Evolutionary conservation across 2,329 filamentous ascomycete species (phyloP).

Genomic region (Venturia aucupariae): DNA sequence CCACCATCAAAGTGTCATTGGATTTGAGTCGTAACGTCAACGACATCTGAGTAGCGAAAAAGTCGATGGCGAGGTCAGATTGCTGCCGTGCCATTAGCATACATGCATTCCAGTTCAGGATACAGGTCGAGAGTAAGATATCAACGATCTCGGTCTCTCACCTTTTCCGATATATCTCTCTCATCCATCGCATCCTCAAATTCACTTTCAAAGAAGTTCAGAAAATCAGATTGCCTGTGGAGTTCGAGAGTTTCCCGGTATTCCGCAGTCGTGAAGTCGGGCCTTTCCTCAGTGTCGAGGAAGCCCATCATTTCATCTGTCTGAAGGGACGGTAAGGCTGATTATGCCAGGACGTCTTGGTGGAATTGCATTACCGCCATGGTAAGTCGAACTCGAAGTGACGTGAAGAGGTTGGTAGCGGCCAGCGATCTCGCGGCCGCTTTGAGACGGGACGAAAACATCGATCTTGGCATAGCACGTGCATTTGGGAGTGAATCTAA

Average conservation of each 20-base stretch:
- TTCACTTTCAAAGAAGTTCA: not conserved
- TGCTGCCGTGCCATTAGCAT: too few relatives aligned
- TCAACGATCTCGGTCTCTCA: not conserved
- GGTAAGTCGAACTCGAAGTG: not conserved
- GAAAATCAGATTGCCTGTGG: not conserved
- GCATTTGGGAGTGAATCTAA: too few relatives aligned
- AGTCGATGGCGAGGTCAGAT: not conserved
- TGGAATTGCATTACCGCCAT: not conserved
- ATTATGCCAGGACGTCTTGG: not conserved
- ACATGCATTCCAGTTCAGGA: not conserved
- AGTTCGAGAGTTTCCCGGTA: not conserved
- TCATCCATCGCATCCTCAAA: not conserved
- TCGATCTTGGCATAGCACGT: not conserved
- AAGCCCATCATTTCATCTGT: not conserved
- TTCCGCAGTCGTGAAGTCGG: not conserved
- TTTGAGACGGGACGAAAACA: not conserved
- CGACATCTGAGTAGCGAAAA: not conserved
- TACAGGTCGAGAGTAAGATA: not conserved
- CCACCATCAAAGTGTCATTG: not conserved
- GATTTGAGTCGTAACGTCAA: not conserved
- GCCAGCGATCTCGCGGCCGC: not conserved
- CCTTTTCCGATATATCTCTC: not conserved
- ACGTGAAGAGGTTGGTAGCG: not conserved
- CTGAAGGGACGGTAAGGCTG: not conserved
- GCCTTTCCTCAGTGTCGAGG: not conserved